Evolutionary conservation across 2,329 filamentous ascomycete species (phyloP).

Genomic region (Cytospora chrysosperma): DNA sequence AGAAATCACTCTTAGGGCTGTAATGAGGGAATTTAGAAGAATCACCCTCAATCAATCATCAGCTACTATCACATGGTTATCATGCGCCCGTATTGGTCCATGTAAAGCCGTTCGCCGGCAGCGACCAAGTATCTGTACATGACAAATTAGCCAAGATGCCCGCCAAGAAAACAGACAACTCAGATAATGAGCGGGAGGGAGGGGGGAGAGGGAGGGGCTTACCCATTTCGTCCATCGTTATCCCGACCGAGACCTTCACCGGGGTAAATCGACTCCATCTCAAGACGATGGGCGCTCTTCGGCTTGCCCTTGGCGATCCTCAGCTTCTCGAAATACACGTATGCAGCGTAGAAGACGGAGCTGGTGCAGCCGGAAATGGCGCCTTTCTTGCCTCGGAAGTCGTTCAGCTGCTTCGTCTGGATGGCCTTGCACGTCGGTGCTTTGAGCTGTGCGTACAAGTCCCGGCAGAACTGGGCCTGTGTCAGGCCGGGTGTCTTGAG

Average conservation of each 20-base stretch:
- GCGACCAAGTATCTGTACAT: background rate
- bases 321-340: conserved; percentile 55
- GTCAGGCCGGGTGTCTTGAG: conserved; percentile 48
- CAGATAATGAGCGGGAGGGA: too few species aligned
- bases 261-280: conserved; percentile 41
- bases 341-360: conserved; percentile 46
- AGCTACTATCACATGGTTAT: too few species aligned
- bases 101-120: background rate
- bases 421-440: conserved; percentile 28
- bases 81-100: background rate
- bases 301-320: conserved; percentile 46
- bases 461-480: conserved; percentile 51
- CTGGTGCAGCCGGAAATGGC: conserved; percentile 42
- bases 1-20: too few species aligned
- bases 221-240: background rate
- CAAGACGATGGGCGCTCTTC: conserved; percentile 46
- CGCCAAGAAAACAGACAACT: background rate
- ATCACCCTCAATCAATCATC: background rate
- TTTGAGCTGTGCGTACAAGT: conserved; percentile 26
- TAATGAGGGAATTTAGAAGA: too few species aligned
- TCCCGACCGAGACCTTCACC: background rate
- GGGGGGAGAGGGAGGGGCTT: background rate
- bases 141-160: background rate
- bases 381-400: conserved; percentile 47
- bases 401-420: conserved; percentile 38